A percentile compares a stretch with the other conserved stretches of the same genome.
These are phyloP conservation scores for Ceratocystiopsis minuta DNA, from an alignment of 2,329 filamentous ascomycete species.

Conservation along the genomic window DNA sequence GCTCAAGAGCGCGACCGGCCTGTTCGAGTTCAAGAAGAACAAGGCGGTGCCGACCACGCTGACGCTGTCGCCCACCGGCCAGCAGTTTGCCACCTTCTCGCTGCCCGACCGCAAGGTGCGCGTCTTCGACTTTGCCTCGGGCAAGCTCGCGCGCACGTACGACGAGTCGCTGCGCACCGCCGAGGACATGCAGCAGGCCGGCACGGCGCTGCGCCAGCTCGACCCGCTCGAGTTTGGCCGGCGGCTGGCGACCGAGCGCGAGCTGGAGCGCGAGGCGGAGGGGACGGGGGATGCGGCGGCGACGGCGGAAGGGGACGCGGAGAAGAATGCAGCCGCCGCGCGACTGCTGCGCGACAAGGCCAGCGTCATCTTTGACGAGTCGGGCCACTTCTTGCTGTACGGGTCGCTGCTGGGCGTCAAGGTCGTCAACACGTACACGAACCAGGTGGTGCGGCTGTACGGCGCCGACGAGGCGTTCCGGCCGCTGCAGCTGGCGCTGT, in stretches of 20 bases:
- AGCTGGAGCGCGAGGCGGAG: slow-evolving; percentile 41
- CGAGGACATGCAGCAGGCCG: slow-evolving; percentile 91
- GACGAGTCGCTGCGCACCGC: slow-evolving; percentile 84
- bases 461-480: slow-evolving; percentile 80
- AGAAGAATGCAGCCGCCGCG: too few species aligned
- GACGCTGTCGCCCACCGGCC: slow-evolving; percentile 69
- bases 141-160: slow-evolving; percentile 78
- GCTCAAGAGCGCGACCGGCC: slow-evolving; percentile 80
- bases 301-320: too few species aligned
- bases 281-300: too few species aligned
- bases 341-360: slow-evolving; percentile 41
- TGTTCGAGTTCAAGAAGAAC: slow-evolving; percentile 94
- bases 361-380: slow-evolving; percentile 91
- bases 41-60: slow-evolving; percentile 72
- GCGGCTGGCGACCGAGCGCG: slow-evolving; percentile 67
- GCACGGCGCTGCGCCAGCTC: slow-evolving; percentile 60
- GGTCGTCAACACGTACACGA: slow-evolving; percentile 89
- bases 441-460: slow-evolving; percentile 78
- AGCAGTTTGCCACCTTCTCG: slow-evolving; percentile 75
- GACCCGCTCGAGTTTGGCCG: slow-evolving; percentile 88
- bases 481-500: slow-evolving; percentile 65
- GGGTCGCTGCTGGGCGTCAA: slow-evolving; percentile 86
- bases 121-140: slow-evolving; percentile 80
- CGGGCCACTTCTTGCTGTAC: slow-evolving; percentile 85
- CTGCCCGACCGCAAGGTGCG: slow-evolving; percentile 87